A percentile compares a stretch with the other conserved stretches of the same genome.
phyloP scores from a whole-genome alignment of 495 filamentous ascomycete species.

The Hypoxylon crocopeplum region DNA sequence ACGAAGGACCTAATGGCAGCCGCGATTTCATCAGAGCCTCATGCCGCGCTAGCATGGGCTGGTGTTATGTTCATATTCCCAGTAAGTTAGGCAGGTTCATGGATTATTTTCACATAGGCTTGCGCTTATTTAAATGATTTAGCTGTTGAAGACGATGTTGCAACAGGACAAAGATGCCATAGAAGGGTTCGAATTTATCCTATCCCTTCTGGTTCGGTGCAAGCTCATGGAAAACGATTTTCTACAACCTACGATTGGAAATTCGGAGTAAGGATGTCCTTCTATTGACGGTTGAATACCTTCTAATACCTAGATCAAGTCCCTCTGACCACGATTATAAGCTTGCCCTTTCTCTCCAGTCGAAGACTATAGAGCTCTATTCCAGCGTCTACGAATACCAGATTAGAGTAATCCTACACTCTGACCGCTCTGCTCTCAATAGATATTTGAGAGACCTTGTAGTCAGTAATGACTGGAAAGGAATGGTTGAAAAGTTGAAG shows the following conservation, averaged over 20 bases:
- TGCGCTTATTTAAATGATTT: background rate
- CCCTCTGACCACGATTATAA: background rate
- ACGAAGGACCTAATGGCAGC: slow-evolving; percentile 7
- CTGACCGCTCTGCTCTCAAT: background rate
- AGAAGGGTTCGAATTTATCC: slow-evolving; percentile 13
- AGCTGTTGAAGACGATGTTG: slow-evolving; percentile 3
- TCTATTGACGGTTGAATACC: background rate
- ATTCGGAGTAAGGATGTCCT: background rate
- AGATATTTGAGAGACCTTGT: background rate
- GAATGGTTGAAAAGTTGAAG: background rate
- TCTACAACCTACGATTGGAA: background rate
- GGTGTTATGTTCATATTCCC: slow-evolving; percentile 18
- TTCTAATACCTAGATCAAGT: slow-evolving; percentile 5
- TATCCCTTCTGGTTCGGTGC: slow-evolving; percentile 8
- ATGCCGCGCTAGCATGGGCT: slow-evolving; percentile 15
- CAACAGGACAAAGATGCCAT: slow-evolving; percentile 11
- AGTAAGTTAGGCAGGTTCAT: background rate
- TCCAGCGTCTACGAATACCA: slow-evolving; percentile 10
- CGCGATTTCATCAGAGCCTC: slow-evolving; percentile 18
- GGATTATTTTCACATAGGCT: background rate
- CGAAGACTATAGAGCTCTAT: slow-evolving; percentile 14
- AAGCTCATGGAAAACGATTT: slow-evolving; percentile 1
- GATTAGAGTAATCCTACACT: slow-evolving; percentile 5
- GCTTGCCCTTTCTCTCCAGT: slow-evolving; percentile 1
- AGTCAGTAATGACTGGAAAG: slow-evolving; percentile 13